Base-by-base conservation (phyloP, 2,329 filamentous ascomycete species). In the Epichloe glyceriae region DNA sequence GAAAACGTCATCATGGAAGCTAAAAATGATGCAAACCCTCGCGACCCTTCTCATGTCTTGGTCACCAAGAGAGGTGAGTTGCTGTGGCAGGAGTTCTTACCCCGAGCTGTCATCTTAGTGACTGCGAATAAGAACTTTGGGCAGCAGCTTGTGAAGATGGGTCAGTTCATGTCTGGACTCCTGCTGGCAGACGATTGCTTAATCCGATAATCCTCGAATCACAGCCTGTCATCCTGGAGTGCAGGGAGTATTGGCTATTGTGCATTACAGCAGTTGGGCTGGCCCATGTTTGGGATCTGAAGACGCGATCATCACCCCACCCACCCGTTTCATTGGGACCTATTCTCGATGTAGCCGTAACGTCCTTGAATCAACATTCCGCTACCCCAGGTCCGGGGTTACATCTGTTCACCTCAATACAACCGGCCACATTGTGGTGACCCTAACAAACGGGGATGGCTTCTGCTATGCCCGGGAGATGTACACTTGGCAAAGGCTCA, bases 101-200 rank as follows among this genome's bases (percentile, higher is more conserved):
- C 91, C 0, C 79, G 85, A 52, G 82, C 88, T 5, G 86, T 95
- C 22, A 78, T 98, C n/a, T 76, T 97, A 1, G 83, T 94, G 1
- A 93, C 91, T 0, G 94, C 89, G 2, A 97, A 89, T 65, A 83
- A 85, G 59, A 82, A 86, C 57, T 90, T 97, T 98, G 93, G 86
- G 85, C 87, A 0, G 91, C 85, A 15, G 90, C 86, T 10, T 96
- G 90, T 61, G 93, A 98, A 64, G 93, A 97, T 62, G 93, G 89
- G 15, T 88, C 83, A 17, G 65, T 98, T 7, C 88, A 95, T 62
- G 79, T 88, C 8, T 98, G 93, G 90, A 91, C 90, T 1, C 88
- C 91, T 2, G 88, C 90, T 14, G 93, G 93, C 12, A 81, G 94
- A 54, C 80, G 94, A 49, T 73, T 95, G 20, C 73, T 95, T 50